phyloP scores from a whole-genome alignment of 176 grass and related monocot species.

The Alopecurus myosuroides region DNA sequence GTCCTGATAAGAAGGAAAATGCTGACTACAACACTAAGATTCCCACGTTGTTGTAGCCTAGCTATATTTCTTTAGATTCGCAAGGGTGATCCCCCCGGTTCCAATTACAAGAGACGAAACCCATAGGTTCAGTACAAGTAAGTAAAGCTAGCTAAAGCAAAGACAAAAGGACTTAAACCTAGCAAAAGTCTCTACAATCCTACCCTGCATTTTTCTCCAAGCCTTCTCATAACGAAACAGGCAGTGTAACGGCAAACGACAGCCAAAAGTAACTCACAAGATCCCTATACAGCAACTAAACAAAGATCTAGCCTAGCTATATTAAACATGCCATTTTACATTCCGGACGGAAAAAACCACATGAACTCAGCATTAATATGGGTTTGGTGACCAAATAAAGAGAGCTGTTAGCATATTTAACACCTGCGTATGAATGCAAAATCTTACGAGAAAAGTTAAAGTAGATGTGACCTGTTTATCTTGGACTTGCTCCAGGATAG shows the following conservation, averaged over 20 bases:
- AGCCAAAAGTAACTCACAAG: too few species aligned
- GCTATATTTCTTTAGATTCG: too few species aligned
- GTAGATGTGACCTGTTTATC: slow-evolving; percentile 17
- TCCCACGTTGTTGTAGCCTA: not conserved
- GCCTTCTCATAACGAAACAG: too few species aligned
- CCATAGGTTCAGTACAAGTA: too few species aligned
- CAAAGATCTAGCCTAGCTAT: not conserved
- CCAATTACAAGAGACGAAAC: too few species aligned
- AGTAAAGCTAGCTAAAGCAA: too few species aligned
- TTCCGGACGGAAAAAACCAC: not conserved
- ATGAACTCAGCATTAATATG: not conserved
- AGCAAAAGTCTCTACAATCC: too few species aligned
- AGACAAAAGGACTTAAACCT: too few species aligned
- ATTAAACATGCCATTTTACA: not conserved
- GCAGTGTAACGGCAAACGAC: too few species aligned
- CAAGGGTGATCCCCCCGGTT: too few species aligned
- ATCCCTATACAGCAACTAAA: too few species aligned
- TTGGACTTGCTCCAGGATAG: slow-evolving; percentile 52
- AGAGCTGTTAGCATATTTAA: not conserved
- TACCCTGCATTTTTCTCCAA: too few species aligned
- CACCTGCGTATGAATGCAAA: not conserved
- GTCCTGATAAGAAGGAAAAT: not conserved
- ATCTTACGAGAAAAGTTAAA: not conserved
- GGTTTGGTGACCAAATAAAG: not conserved
- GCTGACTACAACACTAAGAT: not conserved